Conservation (phyloP, 768 basidiomycete species). For the Cubamyces sp. region DNA sequence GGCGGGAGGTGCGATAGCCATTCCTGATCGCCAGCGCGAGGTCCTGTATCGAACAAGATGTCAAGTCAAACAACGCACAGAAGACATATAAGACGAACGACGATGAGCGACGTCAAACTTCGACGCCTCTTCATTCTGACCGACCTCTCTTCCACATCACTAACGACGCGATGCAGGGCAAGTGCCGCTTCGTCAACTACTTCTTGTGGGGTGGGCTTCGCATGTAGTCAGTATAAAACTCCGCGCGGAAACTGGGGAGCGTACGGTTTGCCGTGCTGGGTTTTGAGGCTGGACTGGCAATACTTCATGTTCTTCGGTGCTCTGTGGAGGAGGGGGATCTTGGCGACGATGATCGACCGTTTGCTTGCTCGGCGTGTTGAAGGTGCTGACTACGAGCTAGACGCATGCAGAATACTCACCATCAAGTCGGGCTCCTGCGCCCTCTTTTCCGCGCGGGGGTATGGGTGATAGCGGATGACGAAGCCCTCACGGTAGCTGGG, state of each 20-base stretch:
- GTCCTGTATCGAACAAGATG: conserved; percentile 3
- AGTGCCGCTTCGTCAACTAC: conserved; percentile 1
- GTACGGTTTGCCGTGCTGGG: neutral
- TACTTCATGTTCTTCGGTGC: neutral
- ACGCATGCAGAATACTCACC: conserved; percentile 12
- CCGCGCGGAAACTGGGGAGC: no score
- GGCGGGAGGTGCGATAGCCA: conserved; percentile 9
- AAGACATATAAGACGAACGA: conserved; percentile 13
- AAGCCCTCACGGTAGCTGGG: conserved; percentile 24
- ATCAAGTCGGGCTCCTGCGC: conserved; percentile 2
- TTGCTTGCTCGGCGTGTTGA: neutral
- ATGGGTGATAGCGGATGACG: conserved; percentile 21
- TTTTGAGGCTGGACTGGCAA: neutral
- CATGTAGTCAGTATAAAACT: neutral
- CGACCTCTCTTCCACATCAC: neutral
- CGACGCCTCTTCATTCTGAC: conserved; percentile 6
- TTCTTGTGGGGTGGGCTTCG: neutral
- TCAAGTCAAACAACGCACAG: conserved; percentile 5
- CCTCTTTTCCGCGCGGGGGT: conserved; percentile 11
- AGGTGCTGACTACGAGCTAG: neutral
- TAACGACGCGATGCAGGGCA: conserved; percentile 10
- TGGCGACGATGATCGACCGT: conserved; percentile 17
- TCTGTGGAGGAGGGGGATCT: no score
- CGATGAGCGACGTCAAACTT: conserved; percentile 23
- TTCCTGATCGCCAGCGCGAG: conserved; percentile 14